Base-by-base conservation (phyloP, 441 rosid species). In the Populus hybrid region DNA sequence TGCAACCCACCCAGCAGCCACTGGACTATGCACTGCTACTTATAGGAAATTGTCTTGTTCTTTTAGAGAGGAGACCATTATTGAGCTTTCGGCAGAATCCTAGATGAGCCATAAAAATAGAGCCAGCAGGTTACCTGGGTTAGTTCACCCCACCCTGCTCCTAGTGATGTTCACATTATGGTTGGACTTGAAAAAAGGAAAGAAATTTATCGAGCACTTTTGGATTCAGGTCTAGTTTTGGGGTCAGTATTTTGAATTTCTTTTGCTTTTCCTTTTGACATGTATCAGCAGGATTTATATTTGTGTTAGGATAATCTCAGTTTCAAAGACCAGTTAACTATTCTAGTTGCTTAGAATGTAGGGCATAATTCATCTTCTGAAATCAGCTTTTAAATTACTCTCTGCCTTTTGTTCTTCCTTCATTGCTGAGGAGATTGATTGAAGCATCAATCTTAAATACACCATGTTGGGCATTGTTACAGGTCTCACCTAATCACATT, bases 401-500 rank as follows among this genome's bases (percentile, higher is more conserved):
- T 34, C 35, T 57, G 21, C 71, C 68, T 63, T 78, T 16, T 36
- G 20, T 14, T 65, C 40, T 78, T n/a, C 75, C 11, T 75, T 30
- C 40, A 34, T 64, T 46, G 20, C 30, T 46, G 11, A 32, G 57
- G 57, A 24, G 32, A 16, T 35, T 26, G 28, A 42, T 28, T 23
- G 42, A 70, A 34, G 16, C 71, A 30, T 59, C 50, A 32, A 63
- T 68, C 59, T 66, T 76, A 70, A 75, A 57, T 68, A 74, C 64
- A 74, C 64, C 21, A 68, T 69, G 66, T 80, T 77, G 57, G 72
- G 75, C 77, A 75, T 79, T 72, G 71, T 82, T 83, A 69, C 90
- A 95, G 99, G 97, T 91, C 77, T 86, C 89, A 46, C 99, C 98
- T 53, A 76, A 79, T 84, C 97, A 90, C 78, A 88, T 95, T 84